phyloP scores from a whole-genome alignment of 116 monocot genomes.

The Trichopus zeylanicus region DNA sequence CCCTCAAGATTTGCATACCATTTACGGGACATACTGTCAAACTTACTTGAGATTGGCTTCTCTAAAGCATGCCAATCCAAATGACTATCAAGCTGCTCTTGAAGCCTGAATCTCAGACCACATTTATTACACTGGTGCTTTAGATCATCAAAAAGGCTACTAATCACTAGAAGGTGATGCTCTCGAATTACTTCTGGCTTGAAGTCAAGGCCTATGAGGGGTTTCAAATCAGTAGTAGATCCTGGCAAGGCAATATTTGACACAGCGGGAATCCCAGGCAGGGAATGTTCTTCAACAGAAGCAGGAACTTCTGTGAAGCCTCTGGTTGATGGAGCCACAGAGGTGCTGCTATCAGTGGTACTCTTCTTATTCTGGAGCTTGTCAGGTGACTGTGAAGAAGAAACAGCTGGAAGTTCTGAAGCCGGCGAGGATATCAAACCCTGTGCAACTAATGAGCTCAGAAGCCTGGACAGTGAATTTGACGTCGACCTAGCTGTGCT shows the following conservation, averaged over 20 bases:
- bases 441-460: slow-evolving; percentile 64
- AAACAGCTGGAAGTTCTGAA: slow-evolving; percentile 9
- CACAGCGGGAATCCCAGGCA: neutral
- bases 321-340: slow-evolving; percentile 11
- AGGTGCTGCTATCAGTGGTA: neutral
- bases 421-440: slow-evolving; percentile 55
- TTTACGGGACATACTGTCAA: slow-evolving; percentile 24
- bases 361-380: slow-evolving; percentile 10
- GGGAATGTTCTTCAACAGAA: neutral
- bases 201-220: slow-evolving; percentile 47
- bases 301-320: neutral
- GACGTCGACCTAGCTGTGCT: slow-evolving; percentile 7
- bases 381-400: slow-evolving; percentile 9
- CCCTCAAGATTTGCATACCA: slow-evolving; percentile 32
- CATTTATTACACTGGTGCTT: slow-evolving; percentile 40
- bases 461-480: slow-evolving; percentile 48
- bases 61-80: slow-evolving; percentile 36
- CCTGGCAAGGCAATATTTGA: neutral
- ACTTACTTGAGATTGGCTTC: slow-evolving; percentile 3
- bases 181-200: slow-evolving; percentile 49
- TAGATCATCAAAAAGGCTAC: slow-evolving; percentile 39
- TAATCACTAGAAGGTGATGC: slow-evolving; percentile 35
- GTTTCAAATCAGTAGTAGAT: slow-evolving; percentile 3
- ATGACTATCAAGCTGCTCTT: slow-evolving; percentile 31
- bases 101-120: slow-evolving; percentile 36